phyloP scores from a whole-genome alignment of 495 filamentous ascomycete genomes.

The Entonaema liquescens region DNA sequence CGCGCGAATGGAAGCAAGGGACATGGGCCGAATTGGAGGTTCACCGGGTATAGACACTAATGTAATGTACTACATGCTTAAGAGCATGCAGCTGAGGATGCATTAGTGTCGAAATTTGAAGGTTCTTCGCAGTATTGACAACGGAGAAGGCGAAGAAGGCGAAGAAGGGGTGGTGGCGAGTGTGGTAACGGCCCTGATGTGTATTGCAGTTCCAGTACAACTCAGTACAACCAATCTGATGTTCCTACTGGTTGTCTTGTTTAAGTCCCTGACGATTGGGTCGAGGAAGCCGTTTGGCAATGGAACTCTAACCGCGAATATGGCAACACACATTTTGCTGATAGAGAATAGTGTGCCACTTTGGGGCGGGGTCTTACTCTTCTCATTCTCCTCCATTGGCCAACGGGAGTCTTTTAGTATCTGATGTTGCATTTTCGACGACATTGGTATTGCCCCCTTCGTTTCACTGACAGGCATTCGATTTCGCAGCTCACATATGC shows the following conservation, averaged over 20 bases:
- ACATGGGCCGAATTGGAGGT: slow-evolving; percentile 22
- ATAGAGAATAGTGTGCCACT: slow-evolving; percentile 36
- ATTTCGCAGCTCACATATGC: background rate
- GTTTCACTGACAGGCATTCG: slow-evolving; percentile 20
- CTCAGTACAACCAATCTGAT: slow-evolving; percentile 17
- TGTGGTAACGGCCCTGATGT: slow-evolving; percentile 34
- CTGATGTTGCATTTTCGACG: slow-evolving; percentile 23
- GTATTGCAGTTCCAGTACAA: slow-evolving; percentile 33
- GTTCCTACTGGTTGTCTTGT: slow-evolving; percentile 12
- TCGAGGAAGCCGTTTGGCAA: slow-evolving; percentile 25
- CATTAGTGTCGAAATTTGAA: slow-evolving; percentile 21
- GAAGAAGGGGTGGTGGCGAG: slow-evolving; percentile 30
- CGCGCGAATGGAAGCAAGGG: slow-evolving; percentile 29
- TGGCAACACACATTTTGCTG: slow-evolving; percentile 34
- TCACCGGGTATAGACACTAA: slow-evolving; percentile 11
- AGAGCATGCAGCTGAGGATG: slow-evolving; percentile 1
- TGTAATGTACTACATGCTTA: slow-evolving; percentile 16
- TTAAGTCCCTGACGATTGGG: slow-evolving; percentile 41
- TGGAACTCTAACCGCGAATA: slow-evolving; percentile 32
- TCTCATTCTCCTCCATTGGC: slow-evolving; percentile 35
- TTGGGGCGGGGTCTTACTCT: slow-evolving; percentile 15
- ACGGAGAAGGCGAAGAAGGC: slow-evolving; percentile 2
- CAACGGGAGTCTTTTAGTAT: slow-evolving; percentile 14
- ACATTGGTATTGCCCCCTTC: slow-evolving; percentile 32
- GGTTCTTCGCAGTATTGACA: background rate